phyloP scores from a whole-genome alignment of 2,329 filamentous ascomycete species.

The Westerdykella sp. region DNA sequence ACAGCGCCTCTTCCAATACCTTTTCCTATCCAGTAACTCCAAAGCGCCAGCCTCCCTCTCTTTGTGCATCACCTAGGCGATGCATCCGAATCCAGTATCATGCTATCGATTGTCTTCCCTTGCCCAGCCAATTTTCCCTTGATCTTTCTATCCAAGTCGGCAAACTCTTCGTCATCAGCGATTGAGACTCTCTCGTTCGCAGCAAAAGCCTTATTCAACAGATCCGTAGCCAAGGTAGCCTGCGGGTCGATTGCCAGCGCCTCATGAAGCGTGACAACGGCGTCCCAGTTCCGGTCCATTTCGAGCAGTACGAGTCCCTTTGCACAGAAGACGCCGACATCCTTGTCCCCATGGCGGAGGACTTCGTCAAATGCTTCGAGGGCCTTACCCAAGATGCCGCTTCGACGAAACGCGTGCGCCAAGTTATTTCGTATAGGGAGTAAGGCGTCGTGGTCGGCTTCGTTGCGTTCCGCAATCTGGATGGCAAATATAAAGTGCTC shows the following conservation, averaged over 20 bases:
- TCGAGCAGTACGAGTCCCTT: constrained; percentile 83
- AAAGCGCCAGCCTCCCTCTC: neutral
- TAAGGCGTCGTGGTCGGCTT: constrained; percentile 76
- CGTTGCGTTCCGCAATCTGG: constrained; percentile 69
- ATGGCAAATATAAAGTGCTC: constrained; percentile 74
- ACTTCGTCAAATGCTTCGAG: constrained; percentile 82
- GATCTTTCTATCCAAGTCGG: constrained; percentile 44
- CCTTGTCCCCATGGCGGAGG: constrained; percentile 72
- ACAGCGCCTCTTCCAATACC: neutral
- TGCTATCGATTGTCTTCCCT: neutral
- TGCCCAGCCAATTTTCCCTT: constrained; percentile 9
- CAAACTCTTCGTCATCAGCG: constrained; percentile 7
- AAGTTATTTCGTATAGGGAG: constrained; percentile 81
- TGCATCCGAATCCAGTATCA: neutral
- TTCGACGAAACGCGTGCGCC: constrained; percentile 75
- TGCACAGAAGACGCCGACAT: constrained; percentile 69
- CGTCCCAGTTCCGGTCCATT: constrained; percentile 65
- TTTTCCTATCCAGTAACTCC: neutral
- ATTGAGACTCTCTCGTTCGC: constrained; percentile 34
- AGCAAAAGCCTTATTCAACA: constrained; percentile 61
- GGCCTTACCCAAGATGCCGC: constrained; percentile 63
- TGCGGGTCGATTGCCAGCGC: constrained; percentile 72
- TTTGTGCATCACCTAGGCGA: neutral
- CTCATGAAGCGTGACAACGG: constrained; percentile 77
- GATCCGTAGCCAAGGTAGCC: constrained; percentile 73